Percentiles rank a stretch among this genome's conserved stretches.
phyloP scores from a whole-genome alignment of 225 moss, liverwort and hornwort genomes.

The Sphagnum contortum region DNA sequence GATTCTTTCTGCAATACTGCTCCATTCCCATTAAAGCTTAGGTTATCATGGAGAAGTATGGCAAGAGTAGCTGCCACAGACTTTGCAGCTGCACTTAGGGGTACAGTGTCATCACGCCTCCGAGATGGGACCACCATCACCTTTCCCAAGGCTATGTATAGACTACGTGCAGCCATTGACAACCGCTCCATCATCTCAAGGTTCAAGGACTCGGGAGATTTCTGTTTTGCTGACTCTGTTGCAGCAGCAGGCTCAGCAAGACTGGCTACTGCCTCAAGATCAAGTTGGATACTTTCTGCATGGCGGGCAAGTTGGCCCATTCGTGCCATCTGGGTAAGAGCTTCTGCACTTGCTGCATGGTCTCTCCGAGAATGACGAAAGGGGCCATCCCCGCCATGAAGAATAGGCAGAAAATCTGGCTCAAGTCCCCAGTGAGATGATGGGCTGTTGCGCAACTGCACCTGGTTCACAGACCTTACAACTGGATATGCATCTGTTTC shows the following conservation, averaged over 20 bases:
- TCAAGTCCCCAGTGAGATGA: conserved; percentile 91
- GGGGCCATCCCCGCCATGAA: conserved; percentile 67
- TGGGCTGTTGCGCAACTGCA: conserved; percentile 71
- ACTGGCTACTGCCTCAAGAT: conserved; percentile 48
- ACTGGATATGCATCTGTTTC: conserved; percentile 74
- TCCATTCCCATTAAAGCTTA: conserved; percentile 63
- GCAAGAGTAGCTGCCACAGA: conserved; percentile 76
- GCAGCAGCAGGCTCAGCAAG: conserved; percentile 51
- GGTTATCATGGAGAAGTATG: conserved; percentile 64
- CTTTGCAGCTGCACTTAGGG: conserved; percentile 67
- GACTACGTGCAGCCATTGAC: conserved; percentile 55
- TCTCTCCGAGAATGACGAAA: conserved; percentile 81
- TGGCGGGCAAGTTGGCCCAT: conserved; percentile 74
- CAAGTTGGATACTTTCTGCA: conserved; percentile 64
- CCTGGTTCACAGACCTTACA: conserved; percentile 82
- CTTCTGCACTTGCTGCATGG: conserved; percentile 60
- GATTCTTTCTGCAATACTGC: conserved; percentile 27
- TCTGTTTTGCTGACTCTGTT: conserved; percentile 57
- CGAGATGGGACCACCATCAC: conserved; percentile 89
- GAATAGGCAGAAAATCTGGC: conserved; percentile 74
- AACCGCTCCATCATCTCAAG: conserved; percentile 88
- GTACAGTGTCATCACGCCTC: conserved; percentile 78
- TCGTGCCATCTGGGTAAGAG: conserved; percentile 85
- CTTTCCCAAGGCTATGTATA: conserved; percentile 86
- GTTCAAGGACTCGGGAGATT: conserved; percentile 74